Evolutionary conservation across 768 basidiomycete species (phyloP), one percentile per base, ranked within the genome.

Genomic region (Pleurotus cornucopiae): DNA sequence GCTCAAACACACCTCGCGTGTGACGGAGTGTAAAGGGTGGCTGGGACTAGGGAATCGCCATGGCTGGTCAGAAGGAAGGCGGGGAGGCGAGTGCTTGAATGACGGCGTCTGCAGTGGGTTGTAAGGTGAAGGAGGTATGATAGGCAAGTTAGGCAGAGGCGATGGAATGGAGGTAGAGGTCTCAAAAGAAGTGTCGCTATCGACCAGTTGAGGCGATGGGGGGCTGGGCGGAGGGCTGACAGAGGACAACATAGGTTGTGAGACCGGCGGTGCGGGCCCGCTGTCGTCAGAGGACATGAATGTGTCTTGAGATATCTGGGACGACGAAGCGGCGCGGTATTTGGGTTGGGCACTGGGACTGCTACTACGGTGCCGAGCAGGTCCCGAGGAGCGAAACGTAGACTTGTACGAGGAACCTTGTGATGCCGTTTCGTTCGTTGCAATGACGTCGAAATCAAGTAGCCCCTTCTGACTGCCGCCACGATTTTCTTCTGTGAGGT

Each of bases 41-140:
- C 85, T 88, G 9, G 88, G 88, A 62, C 88, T 91, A 6, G 86
- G 83, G 64, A 84, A 89, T 38, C 87, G 82, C 89, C 89, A 91
- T 2, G 89, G 89, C 58, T 90, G 89, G 62, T 89, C 85, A 14
- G 85, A 88, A 5, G 88, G 87, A 20, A 86, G 80, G 7, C 82
- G 85, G 0, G 85, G 80, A 14, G 88, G 86, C 7, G 87, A 89
- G 67, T 91, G 88, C 39, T 86, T 82, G 67, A 91, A 91, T 3
- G 88, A 80, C 0, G 89, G 89, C 0, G 89, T 89, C 34, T 80
- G 72, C 12, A 82, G 76, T 37, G 89, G 89, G 64, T 91, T 80
- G 57, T 91, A 91, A 2, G 89, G 89, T 4, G 89, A 90, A 62
- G 83, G 75, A 6, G 86, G 83, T 46, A 85, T 71, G 54, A 72